A percentile compares a stretch with the other conserved stretches of the same genome.
phyloP scores from a whole-genome alignment of 805 yeast genomes.

The Priceomyces carsonii region DNA sequence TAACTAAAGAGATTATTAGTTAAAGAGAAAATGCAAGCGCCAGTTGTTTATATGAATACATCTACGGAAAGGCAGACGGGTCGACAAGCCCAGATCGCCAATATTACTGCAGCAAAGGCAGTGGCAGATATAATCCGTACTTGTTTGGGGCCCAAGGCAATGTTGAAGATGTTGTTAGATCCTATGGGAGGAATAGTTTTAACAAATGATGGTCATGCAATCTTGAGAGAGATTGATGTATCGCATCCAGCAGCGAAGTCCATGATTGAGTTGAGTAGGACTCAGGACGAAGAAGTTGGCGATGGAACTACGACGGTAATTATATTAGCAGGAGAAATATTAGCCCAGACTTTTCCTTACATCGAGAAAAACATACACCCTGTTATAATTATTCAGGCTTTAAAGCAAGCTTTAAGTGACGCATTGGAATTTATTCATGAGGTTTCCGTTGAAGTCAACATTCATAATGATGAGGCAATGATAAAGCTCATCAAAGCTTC shows the following conservation, averaged over 20 bases:
- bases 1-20: too few relatives aligned
- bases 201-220: constrained; percentile 99
- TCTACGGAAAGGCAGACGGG: constrained; percentile 93
- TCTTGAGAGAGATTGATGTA: constrained; percentile 92
- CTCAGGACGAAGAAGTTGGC: constrained; percentile 98
- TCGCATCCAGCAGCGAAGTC: constrained; percentile 99
- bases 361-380: constrained; percentile 96
- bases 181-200: constrained; percentile 96
- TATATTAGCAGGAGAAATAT: constrained; percentile 93
- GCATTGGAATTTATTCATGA: constrained; percentile 85
- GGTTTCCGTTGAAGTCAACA: constrained; percentile 83
- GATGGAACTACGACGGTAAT: constrained; percentile 98
- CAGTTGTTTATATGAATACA: constrained; percentile 60
- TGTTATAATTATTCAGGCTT: constrained; percentile 90
- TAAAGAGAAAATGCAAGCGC: constrained; percentile 42
- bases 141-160: constrained; percentile 98
- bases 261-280: constrained; percentile 94
- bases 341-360: constrained; percentile 93
- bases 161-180: constrained; percentile 96
- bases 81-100: constrained; percentile 94
- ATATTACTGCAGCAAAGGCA: constrained; percentile 99
- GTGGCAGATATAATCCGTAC: constrained; percentile 97
- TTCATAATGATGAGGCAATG: constrained; percentile 83
- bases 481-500: constrained; percentile 82
- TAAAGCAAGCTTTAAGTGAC: constrained; percentile 86